Conservation (phyloP, 2,329 filamentous ascomycete genomes). For the Mariannaea sp. region DNA sequence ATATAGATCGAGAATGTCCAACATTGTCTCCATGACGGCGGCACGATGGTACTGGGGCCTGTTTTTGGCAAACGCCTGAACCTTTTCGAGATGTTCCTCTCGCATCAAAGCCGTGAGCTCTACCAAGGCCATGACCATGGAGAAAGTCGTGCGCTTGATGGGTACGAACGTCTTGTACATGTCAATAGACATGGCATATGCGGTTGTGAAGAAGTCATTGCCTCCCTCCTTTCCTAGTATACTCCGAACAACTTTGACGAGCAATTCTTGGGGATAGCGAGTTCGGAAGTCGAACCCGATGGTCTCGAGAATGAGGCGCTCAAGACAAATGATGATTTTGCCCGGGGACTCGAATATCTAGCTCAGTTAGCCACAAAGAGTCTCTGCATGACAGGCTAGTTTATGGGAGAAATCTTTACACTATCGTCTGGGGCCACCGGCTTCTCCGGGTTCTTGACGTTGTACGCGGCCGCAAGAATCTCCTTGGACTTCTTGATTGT, state of each 20-base stretch:
- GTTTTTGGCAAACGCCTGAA: slow-evolving; percentile 55
- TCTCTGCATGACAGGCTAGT: background rate
- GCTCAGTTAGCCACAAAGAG: slow-evolving; percentile 8
- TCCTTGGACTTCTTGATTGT: slow-evolving; percentile 96
- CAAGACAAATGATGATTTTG: slow-evolving; percentile 83
- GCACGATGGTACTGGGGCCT: slow-evolving; percentile 53
- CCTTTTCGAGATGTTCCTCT: slow-evolving; percentile 53
- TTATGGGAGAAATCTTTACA: slow-evolving; percentile 51
- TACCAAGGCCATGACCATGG: slow-evolving; percentile 80
- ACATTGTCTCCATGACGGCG: slow-evolving; percentile 73
- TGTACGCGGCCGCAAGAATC: slow-evolving; percentile 88
- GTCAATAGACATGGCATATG: slow-evolving; percentile 85
- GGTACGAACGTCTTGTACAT: slow-evolving; percentile 92
- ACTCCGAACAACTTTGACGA: slow-evolving; percentile 76
- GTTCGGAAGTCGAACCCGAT: slow-evolving; percentile 93
- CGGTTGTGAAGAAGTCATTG: slow-evolving; percentile 65
- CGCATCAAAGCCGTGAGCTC: slow-evolving; percentile 76
- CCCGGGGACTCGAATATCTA: slow-evolving; percentile 81
- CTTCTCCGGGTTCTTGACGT: slow-evolving; percentile 72
- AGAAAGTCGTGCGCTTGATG: slow-evolving; percentile 85
- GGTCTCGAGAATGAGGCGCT: slow-evolving; percentile 90
- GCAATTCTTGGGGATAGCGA: slow-evolving; percentile 81
- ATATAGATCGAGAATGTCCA: slow-evolving; percentile 91
- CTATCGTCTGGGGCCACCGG: slow-evolving; percentile 80
- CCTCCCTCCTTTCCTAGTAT: slow-evolving; percentile 51